Conservation (phyloP, 768 basidiomycete species). For the Boletellus emodensis region DNA sequence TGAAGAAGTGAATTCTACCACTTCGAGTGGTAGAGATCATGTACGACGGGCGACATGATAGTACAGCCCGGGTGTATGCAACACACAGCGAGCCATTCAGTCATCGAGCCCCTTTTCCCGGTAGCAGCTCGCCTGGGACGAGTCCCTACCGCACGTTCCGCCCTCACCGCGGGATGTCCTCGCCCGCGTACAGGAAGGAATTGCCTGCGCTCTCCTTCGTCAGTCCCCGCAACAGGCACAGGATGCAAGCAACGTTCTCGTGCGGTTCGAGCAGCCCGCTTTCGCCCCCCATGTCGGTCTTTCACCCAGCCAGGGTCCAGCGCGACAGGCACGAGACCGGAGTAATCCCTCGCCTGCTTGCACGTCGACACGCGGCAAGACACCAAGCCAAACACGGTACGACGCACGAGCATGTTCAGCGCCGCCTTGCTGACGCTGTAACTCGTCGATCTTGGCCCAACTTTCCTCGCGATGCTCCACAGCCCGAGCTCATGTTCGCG, state of each 20-base stretch:
- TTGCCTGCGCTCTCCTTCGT: too few species aligned
- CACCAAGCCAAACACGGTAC: background rate
- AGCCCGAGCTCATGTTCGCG: conserved; percentile 9
- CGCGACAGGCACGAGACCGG: conserved; percentile 29
- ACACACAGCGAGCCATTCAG: too few species aligned
- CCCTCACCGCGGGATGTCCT: too few species aligned
- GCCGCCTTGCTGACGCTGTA: conserved; percentile 7
- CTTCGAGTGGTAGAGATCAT: too few species aligned
- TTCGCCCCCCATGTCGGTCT: conserved; percentile 37
- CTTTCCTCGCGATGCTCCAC: conserved; percentile 31
- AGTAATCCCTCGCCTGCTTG: conserved; percentile 34
- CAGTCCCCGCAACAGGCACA: too few species aligned
- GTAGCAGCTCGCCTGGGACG: too few species aligned
- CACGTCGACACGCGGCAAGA: conserved; percentile 22
- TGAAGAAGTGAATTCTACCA: too few species aligned
- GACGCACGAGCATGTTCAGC: conserved; percentile 38
- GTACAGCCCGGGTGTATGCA: too few species aligned
- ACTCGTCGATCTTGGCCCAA: conserved; percentile 25
- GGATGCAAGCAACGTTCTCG: conserved; percentile 27
- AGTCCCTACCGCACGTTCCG: too few species aligned
- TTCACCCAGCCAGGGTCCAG: conserved; percentile 40
- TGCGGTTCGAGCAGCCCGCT: conserved; percentile 27
- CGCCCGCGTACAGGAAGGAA: too few species aligned
- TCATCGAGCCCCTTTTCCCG: too few species aligned
- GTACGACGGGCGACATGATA: too few species aligned